Conservation (phyloP, 495 filamentous ascomycete species). For the Aspergillus sclerotiicarbonarius region DNA sequence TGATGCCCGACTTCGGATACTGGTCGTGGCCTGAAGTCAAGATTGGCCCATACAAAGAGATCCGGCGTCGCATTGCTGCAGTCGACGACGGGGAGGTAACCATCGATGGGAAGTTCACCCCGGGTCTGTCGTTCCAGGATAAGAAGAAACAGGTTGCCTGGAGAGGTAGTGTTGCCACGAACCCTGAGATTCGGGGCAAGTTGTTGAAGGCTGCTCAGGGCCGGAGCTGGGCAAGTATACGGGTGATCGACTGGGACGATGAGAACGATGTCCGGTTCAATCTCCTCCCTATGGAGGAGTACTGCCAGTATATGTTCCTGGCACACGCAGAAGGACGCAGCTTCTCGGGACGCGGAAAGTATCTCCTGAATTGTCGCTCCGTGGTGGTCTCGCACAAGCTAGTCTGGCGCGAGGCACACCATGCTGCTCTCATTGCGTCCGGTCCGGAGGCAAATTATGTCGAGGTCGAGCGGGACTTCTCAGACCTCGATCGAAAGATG, state of each 20-base stretch:
- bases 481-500: constrained; percentile 53
- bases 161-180: constrained; percentile 55
- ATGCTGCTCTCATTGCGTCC: constrained; percentile 34
- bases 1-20: constrained; percentile 79
- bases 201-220: constrained; percentile 45
- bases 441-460: constrained; percentile 62
- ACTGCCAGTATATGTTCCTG: constrained; percentile 59
- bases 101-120: constrained; percentile 12
- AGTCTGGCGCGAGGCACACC: constrained; percentile 41
- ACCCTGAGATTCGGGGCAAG: constrained; percentile 38
- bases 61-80: constrained; percentile 38
- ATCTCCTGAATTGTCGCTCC: constrained; percentile 58
- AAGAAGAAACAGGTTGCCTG: constrained; percentile 69
- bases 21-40: constrained; percentile 68
- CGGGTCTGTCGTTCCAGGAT: constrained; percentile 29
- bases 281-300: constrained; percentile 51
- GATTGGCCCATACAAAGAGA: constrained; percentile 57
- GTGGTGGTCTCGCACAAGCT: constrained; percentile 52
- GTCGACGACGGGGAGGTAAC: constrained; percentile 32
- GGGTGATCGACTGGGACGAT: constrained; percentile 48
- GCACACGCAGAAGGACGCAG: constrained; percentile 56
- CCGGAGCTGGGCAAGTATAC: constrained; percentile 53
- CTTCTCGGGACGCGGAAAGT: constrained; percentile 59
- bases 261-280: constrained; percentile 35
- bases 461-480: constrained; percentile 53